Evolutionary conservation across 2,329 filamentous ascomycete genomes (phyloP).

Genomic region (Pseudonectria foliicola): DNA sequence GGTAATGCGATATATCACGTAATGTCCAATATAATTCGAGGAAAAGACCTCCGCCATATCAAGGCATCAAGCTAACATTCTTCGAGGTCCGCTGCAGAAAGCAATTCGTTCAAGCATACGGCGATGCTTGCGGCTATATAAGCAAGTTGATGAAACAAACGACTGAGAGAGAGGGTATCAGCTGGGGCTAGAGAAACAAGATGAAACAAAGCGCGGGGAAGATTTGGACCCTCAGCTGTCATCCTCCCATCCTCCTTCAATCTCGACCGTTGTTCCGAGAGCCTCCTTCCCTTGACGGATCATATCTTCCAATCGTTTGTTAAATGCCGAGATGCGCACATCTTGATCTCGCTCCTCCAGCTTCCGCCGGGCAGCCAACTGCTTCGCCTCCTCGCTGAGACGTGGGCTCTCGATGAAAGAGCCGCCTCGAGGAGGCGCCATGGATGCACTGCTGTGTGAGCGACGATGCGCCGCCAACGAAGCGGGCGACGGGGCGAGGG

Average conservation of each 20-base stretch:
- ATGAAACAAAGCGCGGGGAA: conserved; percentile 1
- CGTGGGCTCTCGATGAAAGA: conserved; percentile 36
- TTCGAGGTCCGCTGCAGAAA: too few species aligned
- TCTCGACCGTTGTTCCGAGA: conserved; percentile 65
- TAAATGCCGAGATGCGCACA: conserved; percentile 70
- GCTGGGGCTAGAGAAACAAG: not conserved
- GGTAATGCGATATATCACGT: too few species aligned
- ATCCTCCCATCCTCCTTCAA: conserved; percentile 40
- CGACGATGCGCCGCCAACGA: conserved; percentile 30
- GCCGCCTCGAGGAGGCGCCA: conserved; percentile 29
- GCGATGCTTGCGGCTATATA: too few species aligned
- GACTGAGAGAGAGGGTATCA: conserved; percentile 6
- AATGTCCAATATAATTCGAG: too few species aligned
- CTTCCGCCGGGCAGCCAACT: conserved; percentile 62
- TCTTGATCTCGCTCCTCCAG: conserved; percentile 74
- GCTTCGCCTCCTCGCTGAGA: conserved; percentile 60
- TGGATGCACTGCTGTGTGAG: conserved; percentile 37
- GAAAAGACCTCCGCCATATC: conserved; percentile 5
- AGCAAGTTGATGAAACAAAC: not conserved
- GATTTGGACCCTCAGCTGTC: conserved; percentile 19
- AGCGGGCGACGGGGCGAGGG: conserved; percentile 7
- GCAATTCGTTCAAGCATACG: too few species aligned
- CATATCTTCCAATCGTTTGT: conserved; percentile 73
- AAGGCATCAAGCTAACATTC: too few species aligned
- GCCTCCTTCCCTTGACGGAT: conserved; percentile 85